phyloP scores from a whole-genome alignment of 768 basidiomycete genomes.

The Pleurotus citrinopileatus region DNA sequence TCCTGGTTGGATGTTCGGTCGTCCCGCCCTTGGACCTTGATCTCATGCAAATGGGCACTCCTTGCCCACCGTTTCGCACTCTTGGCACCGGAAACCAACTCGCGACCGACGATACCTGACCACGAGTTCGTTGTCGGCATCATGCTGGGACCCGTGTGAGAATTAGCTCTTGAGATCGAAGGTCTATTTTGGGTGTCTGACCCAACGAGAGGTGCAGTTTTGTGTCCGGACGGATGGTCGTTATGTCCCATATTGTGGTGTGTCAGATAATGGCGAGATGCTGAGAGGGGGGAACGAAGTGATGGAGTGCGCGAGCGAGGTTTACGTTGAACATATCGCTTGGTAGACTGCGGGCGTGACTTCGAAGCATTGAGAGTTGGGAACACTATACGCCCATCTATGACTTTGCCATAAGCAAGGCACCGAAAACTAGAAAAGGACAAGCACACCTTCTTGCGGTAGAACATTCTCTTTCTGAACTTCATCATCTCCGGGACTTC shows the following conservation, averaged over 20 bases:
- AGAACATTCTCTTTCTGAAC: conserved; percentile 9
- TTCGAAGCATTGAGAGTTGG: conserved; percentile 11
- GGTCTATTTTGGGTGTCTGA: not conserved
- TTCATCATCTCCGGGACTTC: conserved; percentile 17
- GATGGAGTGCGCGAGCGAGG: conserved; percentile 29
- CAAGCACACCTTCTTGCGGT: too few species aligned
- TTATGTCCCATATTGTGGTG: not conserved
- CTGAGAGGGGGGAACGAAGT: conserved; percentile 16
- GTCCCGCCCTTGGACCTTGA: not conserved
- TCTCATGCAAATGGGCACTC: conserved; percentile 16
- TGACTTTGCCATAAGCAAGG: too few species aligned
- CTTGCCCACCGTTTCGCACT: conserved; percentile 15
- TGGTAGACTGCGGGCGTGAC: not conserved
- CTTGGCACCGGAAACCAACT: conserved; percentile 1
- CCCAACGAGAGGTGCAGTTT: not conserved
- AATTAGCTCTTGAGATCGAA: conserved; percentile 6
- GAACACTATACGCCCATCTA: conserved; percentile 16
- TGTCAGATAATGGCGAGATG: not conserved
- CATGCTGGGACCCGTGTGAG: not conserved
- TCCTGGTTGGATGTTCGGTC: too few species aligned
- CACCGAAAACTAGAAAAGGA: too few species aligned
- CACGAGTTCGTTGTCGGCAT: conserved; percentile 6
- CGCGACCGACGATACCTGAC: conserved; percentile 3
- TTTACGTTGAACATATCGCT: conserved; percentile 5
- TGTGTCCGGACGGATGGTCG: not conserved